Base-by-base conservation (phyloP, 2,329 filamentous ascomycete species). In the Aspergillus versicolor region DNA sequence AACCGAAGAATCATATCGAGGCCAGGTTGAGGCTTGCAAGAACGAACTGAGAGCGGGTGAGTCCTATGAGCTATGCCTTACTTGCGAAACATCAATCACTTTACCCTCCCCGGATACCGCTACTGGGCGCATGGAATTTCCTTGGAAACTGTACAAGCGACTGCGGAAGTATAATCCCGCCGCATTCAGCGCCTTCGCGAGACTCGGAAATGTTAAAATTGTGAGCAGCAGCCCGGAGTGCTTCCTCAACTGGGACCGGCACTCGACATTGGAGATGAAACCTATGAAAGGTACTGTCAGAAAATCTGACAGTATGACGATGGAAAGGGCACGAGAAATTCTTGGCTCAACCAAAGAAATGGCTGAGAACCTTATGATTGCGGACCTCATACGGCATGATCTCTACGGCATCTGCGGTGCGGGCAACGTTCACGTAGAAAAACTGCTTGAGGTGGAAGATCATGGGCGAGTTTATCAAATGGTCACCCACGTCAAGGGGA, bases 251-350 rank as follows among this genome's bases (percentile, higher is more conserved):
- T 89, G 85, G 84, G 79, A 81, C 41, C 77, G 82, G 41, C 63
- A 68, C 12, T 75, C 73, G 1, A 72, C 69, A 5, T 64, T 79
- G 2, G 75, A 78, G 60, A 94, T 97, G 82, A 86, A 92, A 7
- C 93, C 93, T 0, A 97, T 97, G 85, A 97, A 97, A 78, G 93
- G 93, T 47, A 97, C 93, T 0, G 91, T 97, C n/a, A 87, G 87
- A 65, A 96, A 96, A 66, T 84, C 83, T 0, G 77, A 81, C 1
- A 80, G 79, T 1, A 85, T 88, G 38, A 94, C 88, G 0, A 79
- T 89, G n/a, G 83, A 81, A 5, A 83, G 89, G 66, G 92, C 93
- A 1, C 85, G 88, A 59, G 77, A 78, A 27, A 84, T 95, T 40
- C 83, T 97, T 13, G 85, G 88, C 56, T 83, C 90, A 0, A 88